Evolutionary conservation across 768 basidiomycete species (phyloP), one percentile per base, ranked within the genome.

Genomic region (Agrocybe chaxingu): DNA sequence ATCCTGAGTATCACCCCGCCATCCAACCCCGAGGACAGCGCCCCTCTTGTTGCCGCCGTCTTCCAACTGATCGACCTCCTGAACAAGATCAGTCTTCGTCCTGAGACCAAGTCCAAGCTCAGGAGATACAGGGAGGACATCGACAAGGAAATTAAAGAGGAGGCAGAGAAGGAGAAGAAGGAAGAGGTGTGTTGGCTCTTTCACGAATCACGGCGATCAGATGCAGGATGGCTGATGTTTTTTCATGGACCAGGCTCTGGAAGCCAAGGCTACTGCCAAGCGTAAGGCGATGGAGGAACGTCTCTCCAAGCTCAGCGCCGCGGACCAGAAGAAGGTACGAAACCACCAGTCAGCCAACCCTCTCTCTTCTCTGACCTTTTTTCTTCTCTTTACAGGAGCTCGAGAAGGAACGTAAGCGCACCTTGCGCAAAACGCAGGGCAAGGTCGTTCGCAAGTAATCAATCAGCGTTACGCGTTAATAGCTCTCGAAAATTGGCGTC

Each of bases 101-200:
- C 92, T 10, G 93, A 96, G 72, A 93, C 92, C 42, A 82, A 79
- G 62, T 64, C 64, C 38, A 96, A 95, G 72, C 76, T 95, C 45
- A 80, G 74, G 63, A 89, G 81, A 67, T 75, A 73, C 18, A 77
- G 93, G 44, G 85, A 92, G 45, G 85, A 86, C 12, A 68, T 91
- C 30, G 82, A 84, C 46, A 83, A 79, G 58, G 71, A 76, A 13
- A 74, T 97, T 51, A 83, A 76, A 64, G 81, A 83, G 50, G 89
- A 92, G 45, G 70, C 77, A 4, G 75, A 72, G 61, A 82, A 67
- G 64, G 88, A 87, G 57, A 80, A 82, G 68, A 80, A 76, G 60
- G 87, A 90, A 64, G 87, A 89, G 73, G 85, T 80, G 29, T 8
- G 70, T 63, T 31, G 16, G 29, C 41, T 19, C 34, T 36, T 36